phyloP scores from a whole-genome alignment of 768 basidiomycete species.

The Galerina sulciceps region DNA sequence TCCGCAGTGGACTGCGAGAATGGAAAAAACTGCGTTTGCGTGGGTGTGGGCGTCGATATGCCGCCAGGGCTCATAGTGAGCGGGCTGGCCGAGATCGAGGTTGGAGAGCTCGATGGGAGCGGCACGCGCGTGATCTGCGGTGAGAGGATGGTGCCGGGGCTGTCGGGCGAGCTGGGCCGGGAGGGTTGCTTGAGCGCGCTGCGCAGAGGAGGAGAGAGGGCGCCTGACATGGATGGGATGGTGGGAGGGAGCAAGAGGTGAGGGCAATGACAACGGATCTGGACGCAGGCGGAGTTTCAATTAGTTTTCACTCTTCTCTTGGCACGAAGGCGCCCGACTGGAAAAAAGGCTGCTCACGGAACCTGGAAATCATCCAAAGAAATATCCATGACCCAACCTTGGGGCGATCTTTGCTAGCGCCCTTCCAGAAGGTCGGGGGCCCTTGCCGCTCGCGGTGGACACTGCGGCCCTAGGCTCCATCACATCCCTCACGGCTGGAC shows the following conservation, averaged over 20 bases:
- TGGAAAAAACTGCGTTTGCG: neutral
- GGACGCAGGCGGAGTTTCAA: too few relatives aligned
- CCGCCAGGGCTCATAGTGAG: neutral
- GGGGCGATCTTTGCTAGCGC: too few relatives aligned
- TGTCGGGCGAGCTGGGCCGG: conserved; percentile 20
- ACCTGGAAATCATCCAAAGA: too few relatives aligned
- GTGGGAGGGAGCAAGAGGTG: too few relatives aligned
- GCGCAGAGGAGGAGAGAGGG: conserved; percentile 16
- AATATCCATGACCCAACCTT: too few relatives aligned
- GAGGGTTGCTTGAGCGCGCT: conserved; percentile 31
- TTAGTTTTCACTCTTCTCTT: too few relatives aligned
- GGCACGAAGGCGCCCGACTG: too few relatives aligned
- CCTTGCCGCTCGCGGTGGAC: too few relatives aligned
- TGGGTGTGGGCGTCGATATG: neutral
- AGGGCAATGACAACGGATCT: neutral
- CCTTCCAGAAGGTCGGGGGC: too few relatives aligned
- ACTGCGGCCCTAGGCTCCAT: too few relatives aligned
- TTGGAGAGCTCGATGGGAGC: conserved; percentile 15
- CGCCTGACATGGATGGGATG: neutral
- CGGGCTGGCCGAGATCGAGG: neutral
- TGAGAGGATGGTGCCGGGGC: neutral
- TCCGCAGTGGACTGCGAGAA: conserved; percentile 1
- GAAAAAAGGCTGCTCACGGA: too few relatives aligned
- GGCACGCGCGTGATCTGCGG: conserved; percentile 16
- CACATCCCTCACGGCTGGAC: too few relatives aligned